A percentile compares a stretch with the other conserved stretches of the same genome.
Evolutionary conservation across 352 stramenopile species (phyloP).

Genomic region (Globisporangium megalacanthum): DNA sequence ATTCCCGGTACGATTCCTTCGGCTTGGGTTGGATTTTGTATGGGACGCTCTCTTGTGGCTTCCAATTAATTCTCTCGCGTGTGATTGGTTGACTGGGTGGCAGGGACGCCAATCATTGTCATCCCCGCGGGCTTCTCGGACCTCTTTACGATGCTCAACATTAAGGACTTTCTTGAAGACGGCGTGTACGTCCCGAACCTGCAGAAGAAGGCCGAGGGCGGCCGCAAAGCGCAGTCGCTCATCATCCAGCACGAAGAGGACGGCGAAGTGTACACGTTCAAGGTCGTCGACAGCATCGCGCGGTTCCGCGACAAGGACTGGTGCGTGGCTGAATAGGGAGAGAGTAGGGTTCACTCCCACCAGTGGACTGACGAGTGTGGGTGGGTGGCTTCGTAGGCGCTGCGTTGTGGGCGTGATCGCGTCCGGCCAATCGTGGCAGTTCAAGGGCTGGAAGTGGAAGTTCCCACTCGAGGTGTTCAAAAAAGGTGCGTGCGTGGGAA

Average conservation of each 20-base stretch:
- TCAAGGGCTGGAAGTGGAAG: slow-evolving; percentile 92
- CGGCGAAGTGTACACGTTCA: slow-evolving; percentile 80
- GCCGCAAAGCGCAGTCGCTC: slow-evolving; percentile 77
- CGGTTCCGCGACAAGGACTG: slow-evolving; percentile 87
- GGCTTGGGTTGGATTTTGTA: not conserved
- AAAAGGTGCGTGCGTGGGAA: slow-evolving; percentile 42
- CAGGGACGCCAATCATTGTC: slow-evolving; percentile 89
- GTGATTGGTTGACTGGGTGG: not conserved
- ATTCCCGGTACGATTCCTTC: slow-evolving; percentile 37
- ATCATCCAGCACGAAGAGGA: slow-evolving; percentile 80
- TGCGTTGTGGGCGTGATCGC: slow-evolving; percentile 88
- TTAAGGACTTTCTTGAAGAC: slow-evolving; percentile 83
- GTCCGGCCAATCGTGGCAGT: slow-evolving; percentile 88
- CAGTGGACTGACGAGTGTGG: not conserved
- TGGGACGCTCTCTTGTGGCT: not conserved
- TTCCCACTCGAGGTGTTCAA: slow-evolving; percentile 90
- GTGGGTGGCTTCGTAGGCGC: slow-evolving; percentile 39
- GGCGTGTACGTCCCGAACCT: slow-evolving; percentile 75
- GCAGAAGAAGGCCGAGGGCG: slow-evolving; percentile 83
- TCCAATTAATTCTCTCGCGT: too few species aligned
- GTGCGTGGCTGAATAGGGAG: slow-evolving; percentile 22
- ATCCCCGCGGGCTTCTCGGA: slow-evolving; percentile 84
- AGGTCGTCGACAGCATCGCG: slow-evolving; percentile 83
- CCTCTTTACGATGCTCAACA: slow-evolving; percentile 87
- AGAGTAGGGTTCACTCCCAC: not conserved